A percentile compares a stretch with the other conserved stretches of the same genome.
These are phyloP conservation scores for Heritiera littoralis DNA, from an alignment of 345 rosid species.

Conservation along the genomic window DNA sequence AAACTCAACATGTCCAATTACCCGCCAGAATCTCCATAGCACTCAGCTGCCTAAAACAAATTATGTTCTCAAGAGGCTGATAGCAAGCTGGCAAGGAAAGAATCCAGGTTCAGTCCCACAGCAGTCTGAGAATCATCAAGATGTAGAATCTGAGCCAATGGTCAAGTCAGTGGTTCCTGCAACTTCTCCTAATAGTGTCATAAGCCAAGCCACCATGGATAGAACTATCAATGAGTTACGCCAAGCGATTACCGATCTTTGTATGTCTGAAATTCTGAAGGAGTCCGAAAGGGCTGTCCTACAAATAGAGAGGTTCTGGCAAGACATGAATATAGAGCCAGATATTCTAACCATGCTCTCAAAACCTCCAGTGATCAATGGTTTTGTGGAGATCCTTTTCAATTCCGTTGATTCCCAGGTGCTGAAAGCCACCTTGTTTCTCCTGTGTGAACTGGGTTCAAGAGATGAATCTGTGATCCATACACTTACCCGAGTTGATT, in stretches of 20 bases:
- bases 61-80: constrained; percentile 69
- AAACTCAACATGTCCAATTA: constrained; percentile 67
- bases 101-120: constrained; percentile 32
- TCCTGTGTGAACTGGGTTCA: constrained; percentile 67
- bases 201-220: constrained; percentile 51
- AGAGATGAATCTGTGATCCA: constrained; percentile 63
- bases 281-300: constrained; percentile 70
- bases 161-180: constrained; percentile 33
- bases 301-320: constrained; percentile 58
- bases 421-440: constrained; percentile 52
- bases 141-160: constrained; percentile 28
- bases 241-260: constrained; percentile 49
- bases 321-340: constrained; percentile 37
- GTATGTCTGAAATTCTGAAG: constrained; percentile 56
- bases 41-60: constrained; percentile 63
- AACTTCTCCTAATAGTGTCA: constrained; percentile 53
- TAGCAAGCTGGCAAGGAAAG: constrained; percentile 59
- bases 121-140: constrained; percentile 26
- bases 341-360: constrained; percentile 54
- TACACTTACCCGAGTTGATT: constrained; percentile 62
- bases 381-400: constrained; percentile 71
- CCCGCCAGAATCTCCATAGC: constrained; percentile 57
- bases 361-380: constrained; percentile 57
- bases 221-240: constrained; percentile 50
- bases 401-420: constrained; percentile 57